These are phyloP conservation scores for Trichoderma oligosporum DNA, from an alignment of 2,329 filamentous ascomycete species.

Conservation along the genomic window DNA sequence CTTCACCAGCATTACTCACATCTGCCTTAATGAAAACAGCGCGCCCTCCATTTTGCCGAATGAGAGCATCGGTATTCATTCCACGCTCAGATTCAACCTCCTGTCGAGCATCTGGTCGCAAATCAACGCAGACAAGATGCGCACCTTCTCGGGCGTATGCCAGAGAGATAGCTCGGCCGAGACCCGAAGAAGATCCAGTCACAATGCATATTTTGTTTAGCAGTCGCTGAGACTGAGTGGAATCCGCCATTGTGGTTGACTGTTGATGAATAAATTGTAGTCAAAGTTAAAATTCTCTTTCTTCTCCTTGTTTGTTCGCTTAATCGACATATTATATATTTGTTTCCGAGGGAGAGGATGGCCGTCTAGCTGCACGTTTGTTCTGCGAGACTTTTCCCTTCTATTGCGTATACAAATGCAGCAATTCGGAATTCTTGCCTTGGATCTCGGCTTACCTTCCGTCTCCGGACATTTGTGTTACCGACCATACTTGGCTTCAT, in stretches of 20 bases:
- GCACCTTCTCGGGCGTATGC: conserved; percentile 41
- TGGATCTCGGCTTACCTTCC: conserved; percentile 2
- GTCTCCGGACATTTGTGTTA: neutral
- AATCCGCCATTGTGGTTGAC: neutral
- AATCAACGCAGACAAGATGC: conserved; percentile 41
- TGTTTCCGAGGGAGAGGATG: neutral
- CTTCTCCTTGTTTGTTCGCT: neutral
- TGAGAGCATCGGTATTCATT: conserved; percentile 37
- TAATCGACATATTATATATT: neutral
- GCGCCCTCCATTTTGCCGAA: conserved; percentile 32
- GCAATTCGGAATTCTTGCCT: neutral
- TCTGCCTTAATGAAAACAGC: conserved; percentile 44
- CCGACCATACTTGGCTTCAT: neutral
- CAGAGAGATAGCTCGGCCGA: conserved; percentile 45
- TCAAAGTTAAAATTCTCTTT: neutral
- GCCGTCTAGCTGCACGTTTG: neutral
- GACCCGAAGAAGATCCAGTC: conserved; percentile 44
- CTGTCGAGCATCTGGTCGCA: conserved; percentile 29
- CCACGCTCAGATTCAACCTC: conserved; percentile 28
- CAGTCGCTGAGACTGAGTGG: neutral
- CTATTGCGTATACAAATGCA: neutral
- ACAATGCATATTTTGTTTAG: conserved; percentile 31
- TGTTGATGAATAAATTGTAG: neutral
- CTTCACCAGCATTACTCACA: conserved; percentile 35
- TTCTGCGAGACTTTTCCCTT: neutral